Conservation (phyloP, 1,284 basidiomycete species). For the Rhizoctonia solani region DNA sequence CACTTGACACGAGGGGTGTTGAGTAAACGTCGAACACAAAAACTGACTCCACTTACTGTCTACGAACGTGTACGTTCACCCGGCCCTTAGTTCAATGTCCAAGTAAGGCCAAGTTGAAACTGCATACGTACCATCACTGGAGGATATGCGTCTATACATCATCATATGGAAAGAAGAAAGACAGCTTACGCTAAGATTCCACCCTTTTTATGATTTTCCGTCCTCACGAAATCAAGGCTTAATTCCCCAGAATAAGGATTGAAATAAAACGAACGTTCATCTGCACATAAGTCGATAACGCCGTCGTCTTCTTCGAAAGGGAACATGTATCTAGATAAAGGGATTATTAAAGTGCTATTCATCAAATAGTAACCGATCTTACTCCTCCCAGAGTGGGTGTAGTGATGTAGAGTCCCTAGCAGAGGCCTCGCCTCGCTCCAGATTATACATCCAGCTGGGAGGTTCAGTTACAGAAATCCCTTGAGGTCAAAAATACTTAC, state of each 20-base stretch:
- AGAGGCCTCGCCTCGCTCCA: conserved; percentile 69
- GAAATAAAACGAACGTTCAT: conserved; percentile 79
- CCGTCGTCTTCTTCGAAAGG: conserved; percentile 59
- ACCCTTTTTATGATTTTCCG: conserved; percentile 78
- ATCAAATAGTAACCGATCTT: conserved; percentile 44
- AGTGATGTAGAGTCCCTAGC: conserved; percentile 75
- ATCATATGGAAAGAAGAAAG: neutral
- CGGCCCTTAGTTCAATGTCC: neutral
- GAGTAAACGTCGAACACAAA: conserved; percentile 33
- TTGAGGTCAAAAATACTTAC: conserved; percentile 47
- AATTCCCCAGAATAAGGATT: conserved; percentile 96
- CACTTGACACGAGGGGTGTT: conserved; percentile 53
- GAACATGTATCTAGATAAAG: conserved; percentile 66
- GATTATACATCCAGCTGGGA: conserved; percentile 88
- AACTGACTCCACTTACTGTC: conserved; percentile 42
- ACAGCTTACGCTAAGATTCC: conserved; percentile 82
- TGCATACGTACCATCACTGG: conserved; percentile 60
- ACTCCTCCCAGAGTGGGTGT: conserved; percentile 97
- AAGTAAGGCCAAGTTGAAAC: neutral
- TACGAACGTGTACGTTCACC: neutral
- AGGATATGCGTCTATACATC: neutral
- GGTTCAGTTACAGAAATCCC: conserved; percentile 17
- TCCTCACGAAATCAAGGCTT: conserved; percentile 82
- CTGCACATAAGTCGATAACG: conserved; percentile 69
- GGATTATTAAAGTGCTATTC: neutral